Evolutionary conservation across 1,284 basidiomycete genomes (phyloP).

Genomic region (Ustilago crameri): DNA sequence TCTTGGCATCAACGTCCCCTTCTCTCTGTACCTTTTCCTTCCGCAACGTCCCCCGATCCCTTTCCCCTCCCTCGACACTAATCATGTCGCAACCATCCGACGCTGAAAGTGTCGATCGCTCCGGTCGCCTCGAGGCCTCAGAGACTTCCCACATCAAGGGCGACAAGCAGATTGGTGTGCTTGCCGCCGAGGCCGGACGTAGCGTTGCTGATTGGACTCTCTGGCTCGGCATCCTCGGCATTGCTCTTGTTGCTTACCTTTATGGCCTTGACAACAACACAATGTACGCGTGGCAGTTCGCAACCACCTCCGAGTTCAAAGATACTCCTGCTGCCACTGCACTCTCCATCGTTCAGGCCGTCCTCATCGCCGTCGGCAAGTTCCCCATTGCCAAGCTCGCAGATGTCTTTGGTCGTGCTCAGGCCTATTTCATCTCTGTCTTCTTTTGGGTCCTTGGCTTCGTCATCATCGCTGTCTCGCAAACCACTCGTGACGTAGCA

Average conservation of each 20-base stretch:
- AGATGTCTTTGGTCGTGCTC: conserved; percentile 65
- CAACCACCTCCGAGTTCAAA: conserved; percentile 41
- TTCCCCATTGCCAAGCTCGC: conserved; percentile 66
- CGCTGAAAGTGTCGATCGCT: conserved; percentile 32
- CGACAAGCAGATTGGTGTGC: conserved; percentile 58
- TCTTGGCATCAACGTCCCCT: not conserved
- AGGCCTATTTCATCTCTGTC: conserved; percentile 56
- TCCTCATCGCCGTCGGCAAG: conserved; percentile 66
- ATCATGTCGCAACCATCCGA: conserved; percentile 34
- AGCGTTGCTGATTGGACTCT: conserved; percentile 55
- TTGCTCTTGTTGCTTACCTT: conserved; percentile 57
- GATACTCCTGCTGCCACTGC: conserved; percentile 47
- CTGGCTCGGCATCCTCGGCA: conserved; percentile 56
- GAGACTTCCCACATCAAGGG: conserved; percentile 7
- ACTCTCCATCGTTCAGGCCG: conserved; percentile 54
- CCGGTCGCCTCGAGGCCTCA: conserved; percentile 18
- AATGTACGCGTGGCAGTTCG: conserved; percentile 48
- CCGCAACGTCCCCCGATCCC: too few relatives aligned
- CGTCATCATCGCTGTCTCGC: conserved; percentile 59
- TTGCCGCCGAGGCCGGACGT: conserved; percentile 54
- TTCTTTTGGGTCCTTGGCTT: conserved; percentile 63
- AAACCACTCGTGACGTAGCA: conserved; percentile 40
- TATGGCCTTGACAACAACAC: conserved; percentile 62
- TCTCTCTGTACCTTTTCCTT: not conserved
- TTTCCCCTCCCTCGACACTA: not conserved